Evolutionary conservation across 331 rosid species (phyloP).

Genomic region (Telfairia occidentalis): DNA sequence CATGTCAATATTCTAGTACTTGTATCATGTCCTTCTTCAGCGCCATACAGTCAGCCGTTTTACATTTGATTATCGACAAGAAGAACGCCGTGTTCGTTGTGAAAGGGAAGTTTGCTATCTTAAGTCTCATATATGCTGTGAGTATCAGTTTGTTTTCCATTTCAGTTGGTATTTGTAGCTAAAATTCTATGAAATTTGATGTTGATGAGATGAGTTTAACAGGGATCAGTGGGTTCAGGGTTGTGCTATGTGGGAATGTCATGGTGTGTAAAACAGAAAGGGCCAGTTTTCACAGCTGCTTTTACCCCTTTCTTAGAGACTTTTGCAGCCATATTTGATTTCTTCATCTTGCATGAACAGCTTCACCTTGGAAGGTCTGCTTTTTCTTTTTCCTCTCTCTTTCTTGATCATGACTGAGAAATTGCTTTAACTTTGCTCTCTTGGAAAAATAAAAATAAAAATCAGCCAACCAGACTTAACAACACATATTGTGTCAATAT

Average conservation of each 20-base stretch:
- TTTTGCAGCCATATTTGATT: slow-evolving; percentile 56
- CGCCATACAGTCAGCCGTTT: slow-evolving; percentile 51
- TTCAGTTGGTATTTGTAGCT: not conserved
- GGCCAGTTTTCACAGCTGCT: slow-evolving; percentile 78
- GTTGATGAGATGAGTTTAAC: not conserved
- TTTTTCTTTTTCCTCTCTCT: not conserved
- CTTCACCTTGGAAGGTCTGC: slow-evolving; percentile 72
- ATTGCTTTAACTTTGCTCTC: not conserved
- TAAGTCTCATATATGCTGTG: slow-evolving; percentile 51
- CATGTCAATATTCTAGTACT: slow-evolving; percentile 72
- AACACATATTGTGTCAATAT: not conserved
- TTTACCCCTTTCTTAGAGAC: slow-evolving; percentile 60
- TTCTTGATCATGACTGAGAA: not conserved
- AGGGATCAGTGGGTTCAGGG: slow-evolving; percentile 88
- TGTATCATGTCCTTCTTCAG: slow-evolving; percentile 59
- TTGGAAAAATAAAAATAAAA: not conserved
- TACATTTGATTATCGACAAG: slow-evolving; percentile 36
- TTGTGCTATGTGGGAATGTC: slow-evolving; percentile 88
- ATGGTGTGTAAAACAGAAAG: slow-evolving; percentile 76
- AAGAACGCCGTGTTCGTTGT: slow-evolving; percentile 38
- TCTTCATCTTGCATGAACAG: slow-evolving; percentile 52
- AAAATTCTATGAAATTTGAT: not conserved
- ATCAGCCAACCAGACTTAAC: not conserved
- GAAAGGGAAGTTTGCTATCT: slow-evolving; percentile 47
- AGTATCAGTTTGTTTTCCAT: slow-evolving; percentile 20